Evolutionary conservation across 139 green algal species (phyloP).

Genomic region (Tetratostichococcus sp.): DNA sequence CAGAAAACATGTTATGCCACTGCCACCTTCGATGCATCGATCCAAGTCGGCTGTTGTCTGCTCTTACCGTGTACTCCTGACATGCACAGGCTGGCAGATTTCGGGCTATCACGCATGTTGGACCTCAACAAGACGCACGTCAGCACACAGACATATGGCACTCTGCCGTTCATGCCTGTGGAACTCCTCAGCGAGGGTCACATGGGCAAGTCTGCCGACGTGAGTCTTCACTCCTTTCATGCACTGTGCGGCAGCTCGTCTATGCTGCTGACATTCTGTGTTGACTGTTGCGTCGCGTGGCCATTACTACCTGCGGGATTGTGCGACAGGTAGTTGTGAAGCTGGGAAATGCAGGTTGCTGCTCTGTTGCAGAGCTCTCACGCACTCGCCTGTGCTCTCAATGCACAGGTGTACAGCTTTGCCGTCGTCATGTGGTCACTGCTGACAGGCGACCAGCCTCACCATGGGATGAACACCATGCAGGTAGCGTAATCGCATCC

Average conservation of each 20-base stretch:
- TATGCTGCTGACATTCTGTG: too few relatives aligned
- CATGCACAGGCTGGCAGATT: constrained; percentile 34
- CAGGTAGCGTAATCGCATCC: background rate
- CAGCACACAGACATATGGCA: constrained; percentile 28
- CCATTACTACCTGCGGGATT: too few relatives aligned
- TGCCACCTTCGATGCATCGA: too few relatives aligned
- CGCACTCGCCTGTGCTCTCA: background rate
- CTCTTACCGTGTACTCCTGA: too few relatives aligned
- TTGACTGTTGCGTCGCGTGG: too few relatives aligned
- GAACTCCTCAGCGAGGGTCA: constrained; percentile 37
- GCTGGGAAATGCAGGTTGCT: too few relatives aligned
- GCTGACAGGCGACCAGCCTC: background rate
- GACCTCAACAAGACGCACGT: constrained; percentile 32
- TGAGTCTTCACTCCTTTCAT: background rate
- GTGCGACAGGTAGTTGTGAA: too few relatives aligned
- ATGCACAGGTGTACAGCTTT: background rate
- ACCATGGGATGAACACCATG: background rate
- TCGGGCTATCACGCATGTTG: constrained; percentile 40
- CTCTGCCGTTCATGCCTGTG: constrained; percentile 35
- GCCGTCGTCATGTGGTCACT: background rate
- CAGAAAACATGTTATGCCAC: too few relatives aligned
- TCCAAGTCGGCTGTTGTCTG: too few relatives aligned
- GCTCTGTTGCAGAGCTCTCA: too few relatives aligned
- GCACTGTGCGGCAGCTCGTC: too few relatives aligned
- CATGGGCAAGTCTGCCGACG: constrained; percentile 28